Base-by-base conservation (phyloP, 2,329 filamentous ascomycete genomes). In the Fusarium sp. region DNA sequence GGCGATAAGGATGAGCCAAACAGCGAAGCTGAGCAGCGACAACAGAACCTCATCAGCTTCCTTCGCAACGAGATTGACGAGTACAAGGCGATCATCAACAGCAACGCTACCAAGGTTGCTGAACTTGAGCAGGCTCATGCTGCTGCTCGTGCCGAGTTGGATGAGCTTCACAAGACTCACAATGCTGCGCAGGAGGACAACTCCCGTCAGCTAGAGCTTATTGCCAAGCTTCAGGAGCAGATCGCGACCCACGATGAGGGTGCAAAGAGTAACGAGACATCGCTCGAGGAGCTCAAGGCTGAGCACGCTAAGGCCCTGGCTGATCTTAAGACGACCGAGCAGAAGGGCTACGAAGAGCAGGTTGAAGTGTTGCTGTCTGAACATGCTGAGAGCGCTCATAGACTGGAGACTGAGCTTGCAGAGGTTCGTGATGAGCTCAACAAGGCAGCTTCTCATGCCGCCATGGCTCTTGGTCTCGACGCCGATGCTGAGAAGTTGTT, bases 11-110 rank as follows among this genome's bases (percentile, higher is more conserved):
- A 84, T 5, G 81, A 89, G 30, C 83, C 87, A 3, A 60, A 70
- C 36, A 83, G 82, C 62, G 88, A 90, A 68, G 84, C 82, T 6
- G 83, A 88, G 41, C 81, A 82, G 45, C 87, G 88, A 78, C 90
- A 94, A 69, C 84, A 91, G 66, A 86, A 88, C 41, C 83, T 91
- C 54, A 84, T 93, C 39, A 84, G 86, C 41, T 86, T 86, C 50
- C 83, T 98, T 47, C 92, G 93, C 71, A 87, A 84, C 67, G 92
- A 97, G 79, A 92, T 98, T 60, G 91, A 95, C 58, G 91, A 94
- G 79, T 95, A 97, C 83, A 95, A 93, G 83, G 84, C 88, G 8
- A 89, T 93, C 42, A 92, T 97, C 76, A 88, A 89, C 72, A 87
- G 85, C 74, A 94, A 95, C 77, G 86, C 90, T 18, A 80, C 88